A percentile compares a stretch with the other conserved stretches of the same genome.
Conservation (phyloP, 768 basidiomycete genomes). For the Omphalotus guepiniiformis region DNA sequence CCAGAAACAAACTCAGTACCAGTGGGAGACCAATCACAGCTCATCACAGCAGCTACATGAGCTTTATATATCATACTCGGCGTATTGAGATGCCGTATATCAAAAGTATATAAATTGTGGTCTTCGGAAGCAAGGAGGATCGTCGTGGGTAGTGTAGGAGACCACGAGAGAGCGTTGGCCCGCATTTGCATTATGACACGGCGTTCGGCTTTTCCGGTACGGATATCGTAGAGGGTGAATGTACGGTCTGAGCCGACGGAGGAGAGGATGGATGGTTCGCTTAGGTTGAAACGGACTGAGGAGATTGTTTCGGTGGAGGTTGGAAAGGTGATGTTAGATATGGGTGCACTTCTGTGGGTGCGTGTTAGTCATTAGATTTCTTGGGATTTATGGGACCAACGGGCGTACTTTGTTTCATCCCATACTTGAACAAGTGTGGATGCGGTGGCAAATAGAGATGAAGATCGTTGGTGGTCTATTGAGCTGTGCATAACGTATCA, state of each 20-base stretch:
- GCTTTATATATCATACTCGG: slow-evolving; percentile 96
- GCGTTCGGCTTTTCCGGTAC: slow-evolving; percentile 94
- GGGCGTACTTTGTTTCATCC: slow-evolving; percentile 90
- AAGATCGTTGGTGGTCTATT: slow-evolving; percentile 89
- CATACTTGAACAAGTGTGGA: slow-evolving; percentile 93
- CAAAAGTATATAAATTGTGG: slow-evolving; percentile 97
- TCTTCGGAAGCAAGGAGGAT: slow-evolving; percentile 96
- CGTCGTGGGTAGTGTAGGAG: slow-evolving; percentile 90
- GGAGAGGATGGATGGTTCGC: slow-evolving; percentile 92
- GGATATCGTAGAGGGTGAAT: slow-evolving; percentile 93
- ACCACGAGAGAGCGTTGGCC: slow-evolving; percentile 90
- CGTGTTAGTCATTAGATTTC: slow-evolving; percentile 9
- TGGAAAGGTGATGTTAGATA: slow-evolving; percentile 85
- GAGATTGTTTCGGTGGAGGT: slow-evolving; percentile 87
- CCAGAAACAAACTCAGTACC: slow-evolving; percentile 95
- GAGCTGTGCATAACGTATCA: slow-evolving; percentile 43
- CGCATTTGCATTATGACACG: slow-evolving; percentile 93
- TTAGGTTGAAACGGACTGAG: slow-evolving; percentile 87
- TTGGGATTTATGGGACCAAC: neutral
- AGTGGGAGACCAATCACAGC: slow-evolving; percentile 96
- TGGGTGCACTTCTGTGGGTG: slow-evolving; percentile 64
- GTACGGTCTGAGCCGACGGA: slow-evolving; percentile 93
- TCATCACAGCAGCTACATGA: slow-evolving; percentile 95
- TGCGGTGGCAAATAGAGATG: slow-evolving; percentile 90
- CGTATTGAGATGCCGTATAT: slow-evolving; percentile 75